Evolutionary conservation across 2,329 filamentous ascomycete species (phyloP), one percentile per base, ranked within the genome.

Genomic region (Calonectria hawksworthii): DNA sequence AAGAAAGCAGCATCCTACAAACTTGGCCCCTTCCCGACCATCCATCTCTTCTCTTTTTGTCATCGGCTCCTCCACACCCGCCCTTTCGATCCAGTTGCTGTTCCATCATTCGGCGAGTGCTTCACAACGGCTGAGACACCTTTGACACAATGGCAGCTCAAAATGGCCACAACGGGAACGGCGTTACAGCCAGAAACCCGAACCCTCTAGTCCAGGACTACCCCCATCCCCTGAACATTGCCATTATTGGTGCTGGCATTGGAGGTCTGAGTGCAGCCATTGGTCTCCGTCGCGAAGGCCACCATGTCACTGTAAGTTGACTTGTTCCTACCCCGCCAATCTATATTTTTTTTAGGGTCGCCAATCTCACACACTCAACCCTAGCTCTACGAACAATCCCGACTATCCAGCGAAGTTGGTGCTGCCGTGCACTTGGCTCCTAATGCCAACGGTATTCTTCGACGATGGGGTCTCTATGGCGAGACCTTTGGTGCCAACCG

Each of bases 361-460:
- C 9, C 23, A 7, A 23, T 26, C 34, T 67, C 2, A 66, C 30
- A 0, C 26, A 0, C 84, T 84, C 52, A 87, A 87, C 2, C 68
- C 16, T 26, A 90, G 88, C 76, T 92, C 0, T 89, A 87, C 65
- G 91, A 93, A 78, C 88, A 90, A 79, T 92, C 90, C 0, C 84
- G 85, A 6, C 89, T 92, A 64, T 87, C 89, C 26, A 89, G 86
- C 63, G 91, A 93, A 80, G 83, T 87, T 0, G 92, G 92, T 0
- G 91, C 92, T 4, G 92, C 91, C 0, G 87, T 93, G 26, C 91
- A 93, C 78, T 80, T 93, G 6, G 88, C 90, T 0, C 91, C 92
- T 1, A 94, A 94, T 79, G 85, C 88, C 9, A 92, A 92, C 81
- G 90, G 90, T 0, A 81, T 93, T 2, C 85, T 94, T 13, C 83